phyloP scores from a whole-genome alignment of 129 eudicot species.

The Oenanthe sinensis region DNA sequence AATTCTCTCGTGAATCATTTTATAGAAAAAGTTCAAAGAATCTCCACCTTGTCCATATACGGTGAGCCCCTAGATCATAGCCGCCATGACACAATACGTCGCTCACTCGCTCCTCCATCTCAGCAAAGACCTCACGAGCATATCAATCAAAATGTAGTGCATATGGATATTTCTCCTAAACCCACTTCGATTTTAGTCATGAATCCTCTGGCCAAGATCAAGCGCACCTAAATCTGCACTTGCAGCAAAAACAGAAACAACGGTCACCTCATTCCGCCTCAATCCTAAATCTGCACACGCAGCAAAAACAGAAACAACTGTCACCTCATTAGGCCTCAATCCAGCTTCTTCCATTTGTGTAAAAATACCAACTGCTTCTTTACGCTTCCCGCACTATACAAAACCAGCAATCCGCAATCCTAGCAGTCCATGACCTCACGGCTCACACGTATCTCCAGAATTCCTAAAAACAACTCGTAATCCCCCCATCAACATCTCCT shows the following conservation, averaged over 20 bases:
- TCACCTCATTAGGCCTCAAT: constrained; percentile 32
- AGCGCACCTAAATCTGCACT: constrained; percentile 40
- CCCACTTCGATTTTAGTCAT: constrained; percentile 31
- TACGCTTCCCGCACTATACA: constrained; percentile 25
- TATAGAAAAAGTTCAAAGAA: constrained; percentile 27
- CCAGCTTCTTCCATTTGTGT: no score
- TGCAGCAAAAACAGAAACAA: constrained; percentile 39
- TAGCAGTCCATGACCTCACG: constrained; percentile 39
- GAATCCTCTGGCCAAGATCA: constrained; percentile 35
- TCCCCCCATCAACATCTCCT: constrained; percentile 37
- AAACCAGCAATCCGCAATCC: constrained; percentile 54
- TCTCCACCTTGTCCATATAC: constrained; percentile 35
- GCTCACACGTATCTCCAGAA: constrained; percentile 30
- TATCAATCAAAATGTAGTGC: constrained; percentile 40
- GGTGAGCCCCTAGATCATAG: constrained; percentile 51
- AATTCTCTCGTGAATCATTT: constrained; percentile 29
- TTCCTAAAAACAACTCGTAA: constrained; percentile 25
- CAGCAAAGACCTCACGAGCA: constrained; percentile 30
- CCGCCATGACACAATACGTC: constrained; percentile 36
- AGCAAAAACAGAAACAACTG: constrained; percentile 29
- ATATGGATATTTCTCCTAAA: constrained; percentile 26
- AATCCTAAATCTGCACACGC: constrained; percentile 28
- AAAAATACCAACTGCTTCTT: no score
- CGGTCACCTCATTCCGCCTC: constrained; percentile 35
- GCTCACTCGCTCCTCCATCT: constrained; percentile 25